Base-by-base conservation (phyloP, 768 basidiomycete genomes). In the Clathrus columnatus region DNA sequence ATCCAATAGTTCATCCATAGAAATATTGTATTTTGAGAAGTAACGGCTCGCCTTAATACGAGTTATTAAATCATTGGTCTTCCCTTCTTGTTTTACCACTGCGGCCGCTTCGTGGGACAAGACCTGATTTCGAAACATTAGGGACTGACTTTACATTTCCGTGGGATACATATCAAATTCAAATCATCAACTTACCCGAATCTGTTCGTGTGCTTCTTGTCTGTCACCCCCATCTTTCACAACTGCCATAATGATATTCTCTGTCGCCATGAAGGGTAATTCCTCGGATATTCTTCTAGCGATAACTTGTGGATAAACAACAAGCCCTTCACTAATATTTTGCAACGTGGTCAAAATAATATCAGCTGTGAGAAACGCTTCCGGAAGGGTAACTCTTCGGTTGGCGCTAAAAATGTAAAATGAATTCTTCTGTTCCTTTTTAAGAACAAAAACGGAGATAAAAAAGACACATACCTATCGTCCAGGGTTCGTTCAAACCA, bases 401-500 rank as follows among this genome's bases (percentile, higher is more conserved):
- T 97, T 98, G 58, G 96, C 96, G 64, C 94, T 93, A 62, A 44
- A 14, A 63, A 59, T 60, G 41, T 4, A 28, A 26, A 50, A 54
- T 20, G 24, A 47, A 24, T 6, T 45, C 26, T 17, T 44, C 53
- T 17, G 43, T 21, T 24, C 21, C 14, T 41, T 44, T 26, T 32
- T 48, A 14, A 36, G 17, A n/a, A 29, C 46, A 43, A 51, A 51
- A 43, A 50, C 36, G 32, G 49, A 20, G 47, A 41, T 21, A 48
- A 36, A 26, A n/a, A 7, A 50, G 26, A 5, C 21, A 58, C 64
- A 49, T 54, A 87, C 90, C 87, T 91, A 68, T 99, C 96, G 67
- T 99, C 96, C 57, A 98, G 75, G 1, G 96, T 99, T 59, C 96
- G 80, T 74, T 99, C 96, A 66, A 99, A 91, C 96, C 96, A 99